Percentiles rank a stretch among this genome's conserved stretches.
phyloP scores from a whole-genome alignment of 768 basidiomycete genomes.

The Lactarius pseudohatsudake region DNA sequence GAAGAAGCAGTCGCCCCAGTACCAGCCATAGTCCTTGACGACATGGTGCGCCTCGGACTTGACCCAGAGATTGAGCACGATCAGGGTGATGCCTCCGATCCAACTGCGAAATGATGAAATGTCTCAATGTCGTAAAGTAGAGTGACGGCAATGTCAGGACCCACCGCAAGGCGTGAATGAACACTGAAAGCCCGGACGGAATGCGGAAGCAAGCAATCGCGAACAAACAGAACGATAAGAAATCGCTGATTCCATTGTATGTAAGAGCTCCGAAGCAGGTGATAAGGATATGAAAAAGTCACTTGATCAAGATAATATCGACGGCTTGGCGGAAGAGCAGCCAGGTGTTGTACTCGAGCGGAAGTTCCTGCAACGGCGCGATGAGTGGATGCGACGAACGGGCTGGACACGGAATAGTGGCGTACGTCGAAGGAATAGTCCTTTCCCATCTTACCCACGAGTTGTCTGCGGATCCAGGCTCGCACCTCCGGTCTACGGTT shows the following conservation, averaged over 20 bases:
- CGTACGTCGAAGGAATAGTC: constrained; percentile 90
- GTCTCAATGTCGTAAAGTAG: constrained; percentile 10
- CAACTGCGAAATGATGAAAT: constrained; percentile 51
- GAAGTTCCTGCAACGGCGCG: constrained; percentile 61
- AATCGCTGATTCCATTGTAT: constrained; percentile 62
- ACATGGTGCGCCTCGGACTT: constrained; percentile 97
- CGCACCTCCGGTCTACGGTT: constrained; percentile 59
- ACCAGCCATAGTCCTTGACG: constrained; percentile 98
- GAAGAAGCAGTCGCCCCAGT: constrained; percentile 93
- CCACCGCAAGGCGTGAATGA: constrained; percentile 77
- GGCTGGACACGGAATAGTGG: constrained; percentile 28
- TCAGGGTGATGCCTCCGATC: constrained; percentile 80
- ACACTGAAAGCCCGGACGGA: constrained; percentile 69
- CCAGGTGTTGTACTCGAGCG: constrained; percentile 95
- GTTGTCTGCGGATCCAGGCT: constrained; percentile 82
- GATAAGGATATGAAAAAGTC: constrained; percentile 31
- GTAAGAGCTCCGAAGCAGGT: neutral
- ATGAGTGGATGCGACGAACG: constrained; percentile 11
- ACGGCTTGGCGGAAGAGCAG: constrained; percentile 94
- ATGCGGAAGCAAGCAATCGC: constrained; percentile 91
- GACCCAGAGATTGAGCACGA: constrained; percentile 97
- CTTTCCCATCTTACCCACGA: constrained; percentile 90
- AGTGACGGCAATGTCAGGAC: constrained; percentile 25
- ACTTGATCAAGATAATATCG: constrained; percentile 96
- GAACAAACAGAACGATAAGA: constrained; percentile 92